Percentiles rank a stretch among this genome's conserved stretches.
Evolutionary conservation across 2,329 filamentous ascomycete genomes (phyloP).

Genomic region (Pestalotiopsis sp.): DNA sequence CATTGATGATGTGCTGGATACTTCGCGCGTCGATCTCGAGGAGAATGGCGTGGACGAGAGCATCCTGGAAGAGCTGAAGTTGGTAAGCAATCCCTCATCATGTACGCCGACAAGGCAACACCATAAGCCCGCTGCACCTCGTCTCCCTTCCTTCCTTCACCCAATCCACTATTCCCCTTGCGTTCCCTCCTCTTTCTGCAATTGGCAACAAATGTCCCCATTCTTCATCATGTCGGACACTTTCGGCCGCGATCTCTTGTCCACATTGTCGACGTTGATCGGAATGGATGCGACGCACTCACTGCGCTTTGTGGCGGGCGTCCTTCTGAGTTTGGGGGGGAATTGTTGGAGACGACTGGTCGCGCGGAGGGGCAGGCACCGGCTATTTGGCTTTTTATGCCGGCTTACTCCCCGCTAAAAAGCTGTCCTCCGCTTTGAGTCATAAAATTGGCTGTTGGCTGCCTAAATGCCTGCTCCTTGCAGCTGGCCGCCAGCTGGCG

Average conservation of each 20-base stretch:
- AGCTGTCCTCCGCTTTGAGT: constrained; percentile 18
- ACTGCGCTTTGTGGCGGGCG: neutral
- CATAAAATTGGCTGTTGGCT: constrained; percentile 26
- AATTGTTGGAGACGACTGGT: constrained; percentile 34
- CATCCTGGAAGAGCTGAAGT: constrained; percentile 83
- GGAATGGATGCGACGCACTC: neutral
- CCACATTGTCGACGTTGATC: constrained; percentile 11
- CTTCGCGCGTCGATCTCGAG: constrained; percentile 93
- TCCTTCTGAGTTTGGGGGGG: constrained; percentile 6
- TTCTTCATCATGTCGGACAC: neutral
- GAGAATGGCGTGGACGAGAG: constrained; percentile 89
- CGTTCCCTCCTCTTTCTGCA: neutral
- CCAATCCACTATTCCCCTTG: neutral
- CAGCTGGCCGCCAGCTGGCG: constrained; percentile 1
- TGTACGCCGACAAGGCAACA: neutral
- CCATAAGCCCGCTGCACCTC: neutral
- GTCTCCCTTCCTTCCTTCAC: constrained; percentile 15
- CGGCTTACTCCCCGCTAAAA: constrained; percentile 32
- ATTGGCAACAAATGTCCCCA: neutral
- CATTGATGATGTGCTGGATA: constrained; percentile 85
- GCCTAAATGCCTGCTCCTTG: neutral
- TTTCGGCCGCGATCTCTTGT: neutral
- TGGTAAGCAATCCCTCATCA: constrained; percentile 62
- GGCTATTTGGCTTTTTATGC: constrained; percentile 62
- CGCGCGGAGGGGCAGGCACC: constrained; percentile 46